Percentiles rank a stretch among this genome's conserved stretches.
These are phyloP conservation scores for Selaginella tamariscina DNA, from an alignment of 75 land plant genomes.

Conservation along the genomic window DNA sequence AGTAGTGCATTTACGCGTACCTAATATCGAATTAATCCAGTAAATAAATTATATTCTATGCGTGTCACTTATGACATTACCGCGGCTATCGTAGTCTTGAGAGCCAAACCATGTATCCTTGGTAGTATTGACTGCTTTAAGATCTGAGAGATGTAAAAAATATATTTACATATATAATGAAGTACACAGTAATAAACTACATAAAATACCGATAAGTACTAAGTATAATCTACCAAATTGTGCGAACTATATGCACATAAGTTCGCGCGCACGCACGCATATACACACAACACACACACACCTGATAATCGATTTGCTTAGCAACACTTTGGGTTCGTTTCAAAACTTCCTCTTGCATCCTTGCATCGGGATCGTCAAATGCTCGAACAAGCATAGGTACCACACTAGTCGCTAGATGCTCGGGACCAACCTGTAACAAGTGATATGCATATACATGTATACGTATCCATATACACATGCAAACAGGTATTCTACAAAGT, in stretches of 20 bases:
- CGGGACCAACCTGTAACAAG: slow-evolving; percentile 54
- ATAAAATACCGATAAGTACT: too few relatives aligned
- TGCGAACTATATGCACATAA: background rate
- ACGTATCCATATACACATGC: too few relatives aligned
- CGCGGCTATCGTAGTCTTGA: slow-evolving; percentile 95
- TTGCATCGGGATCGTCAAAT: slow-evolving; percentile 87
- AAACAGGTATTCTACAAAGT: too few relatives aligned
- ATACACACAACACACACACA: slow-evolving; percentile 5
- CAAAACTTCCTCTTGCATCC: slow-evolving; percentile 94
- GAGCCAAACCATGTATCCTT: slow-evolving; percentile 84
- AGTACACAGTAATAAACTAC: too few relatives aligned
- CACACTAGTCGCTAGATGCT: slow-evolving; percentile 50
- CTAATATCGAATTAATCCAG: slow-evolving; percentile 25
- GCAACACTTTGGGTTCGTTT: slow-evolving; percentile 55
- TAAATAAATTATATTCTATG: background rate
- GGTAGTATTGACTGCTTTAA: slow-evolving; percentile 89
- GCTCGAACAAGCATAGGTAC: slow-evolving; percentile 93
- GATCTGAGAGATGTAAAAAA: slow-evolving; percentile 34
- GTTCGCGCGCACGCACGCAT: slow-evolving; percentile 4
- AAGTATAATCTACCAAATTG: too few relatives aligned
- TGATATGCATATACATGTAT: background rate
- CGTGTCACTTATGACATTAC: slow-evolving; percentile 33
- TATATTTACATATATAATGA: too few relatives aligned
- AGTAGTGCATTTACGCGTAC: slow-evolving; percentile 90
- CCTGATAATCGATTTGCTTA: slow-evolving; percentile 83